phyloP scores from a whole-genome alignment of 2,329 filamentous ascomycete species.

The Xylariaceae sp. region DNA sequence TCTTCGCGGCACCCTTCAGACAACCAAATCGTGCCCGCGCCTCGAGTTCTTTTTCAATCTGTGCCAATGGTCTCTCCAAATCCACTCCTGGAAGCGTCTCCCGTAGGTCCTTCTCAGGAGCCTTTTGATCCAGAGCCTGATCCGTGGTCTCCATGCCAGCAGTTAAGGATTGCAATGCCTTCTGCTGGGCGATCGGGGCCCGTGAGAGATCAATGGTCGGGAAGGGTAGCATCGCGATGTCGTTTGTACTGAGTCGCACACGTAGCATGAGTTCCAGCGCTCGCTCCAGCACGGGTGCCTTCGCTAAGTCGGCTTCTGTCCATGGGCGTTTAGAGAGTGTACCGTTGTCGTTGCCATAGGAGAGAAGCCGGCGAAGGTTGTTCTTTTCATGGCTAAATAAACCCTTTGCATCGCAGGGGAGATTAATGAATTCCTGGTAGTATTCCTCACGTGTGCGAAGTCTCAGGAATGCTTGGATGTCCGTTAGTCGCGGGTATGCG shows the following conservation, averaged over 20 bases:
- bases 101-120: not conserved
- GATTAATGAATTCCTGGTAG: constrained; percentile 27
- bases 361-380: constrained; percentile 25
- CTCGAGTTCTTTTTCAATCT: constrained; percentile 12
- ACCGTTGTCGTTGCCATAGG: constrained; percentile 12
- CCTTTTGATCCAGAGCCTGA: constrained; percentile 12
- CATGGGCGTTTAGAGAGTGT: constrained; percentile 5
- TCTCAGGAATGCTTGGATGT: constrained; percentile 16
- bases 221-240: constrained; percentile 28
- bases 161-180: constrained; percentile 13
- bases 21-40: not conserved
- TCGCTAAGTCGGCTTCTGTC: constrained; percentile 20
- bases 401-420: constrained; percentile 17
- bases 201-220: constrained; percentile 27
- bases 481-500: not conserved
- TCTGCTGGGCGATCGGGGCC: constrained; percentile 1
- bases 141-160: constrained; percentile 11
- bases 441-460: constrained; percentile 21
- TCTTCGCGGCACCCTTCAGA: not conserved
- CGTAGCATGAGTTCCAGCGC: constrained; percentile 30
- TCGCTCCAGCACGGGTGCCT: constrained; percentile 27
- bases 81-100: not conserved
- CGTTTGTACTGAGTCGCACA: constrained; percentile 21
- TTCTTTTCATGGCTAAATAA: constrained; percentile 29
- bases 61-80: not conserved